Base-by-base conservation (phyloP, 2,329 filamentous ascomycete species). In the Cladosporium sp. region DNA sequence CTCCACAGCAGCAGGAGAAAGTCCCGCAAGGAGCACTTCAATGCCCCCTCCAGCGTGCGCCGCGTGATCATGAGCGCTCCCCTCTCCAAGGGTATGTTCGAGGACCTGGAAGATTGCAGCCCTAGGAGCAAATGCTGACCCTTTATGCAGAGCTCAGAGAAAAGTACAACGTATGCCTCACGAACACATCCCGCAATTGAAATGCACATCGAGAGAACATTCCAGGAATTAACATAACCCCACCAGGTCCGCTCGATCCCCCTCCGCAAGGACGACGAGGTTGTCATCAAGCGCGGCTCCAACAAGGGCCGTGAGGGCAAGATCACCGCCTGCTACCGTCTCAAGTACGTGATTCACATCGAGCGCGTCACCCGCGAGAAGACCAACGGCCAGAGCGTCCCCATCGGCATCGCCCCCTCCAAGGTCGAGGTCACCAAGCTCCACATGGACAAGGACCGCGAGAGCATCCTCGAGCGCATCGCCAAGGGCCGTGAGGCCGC, bases 221-320 rank as follows among this genome's bases (percentile, higher is more conserved):
- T 10, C 25, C 28, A 22, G 56, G 52, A 50, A 58, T 62, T 64
- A 56, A 61, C 57, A 64, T 51, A 47, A 56, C 57, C 22, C 24
- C 25, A 56, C 58, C 66, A 95, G 90, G 91, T 96, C 78, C 91
- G 91, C 83, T 87, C 86, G 78, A 96, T 97, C 78, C 94, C 93
- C 76, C 86, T 97, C 83, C 91, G 93, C 83, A 96, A 96, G 83
- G 93, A 96, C 76, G 90, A 74, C 65, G 71, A 73, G 66, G 91
- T 97, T 76, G 83, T 83, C 75, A 89, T 99, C 73, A 88, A 93
- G 76, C 92, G 94, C 70, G 94, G 94, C 73, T 82, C 83, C 80
- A 89, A 96, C 86, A 97, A 97, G 86, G 94, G 93, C 76, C 91
- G 91, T 74, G 93, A 97, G 84, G 94, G 94, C 83, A 97, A 97